Evolutionary conservation across 768 basidiomycete genomes (phyloP), one percentile per base, ranked within the genome.

Genomic region (Tricholoma hemisulphureum): DNA sequence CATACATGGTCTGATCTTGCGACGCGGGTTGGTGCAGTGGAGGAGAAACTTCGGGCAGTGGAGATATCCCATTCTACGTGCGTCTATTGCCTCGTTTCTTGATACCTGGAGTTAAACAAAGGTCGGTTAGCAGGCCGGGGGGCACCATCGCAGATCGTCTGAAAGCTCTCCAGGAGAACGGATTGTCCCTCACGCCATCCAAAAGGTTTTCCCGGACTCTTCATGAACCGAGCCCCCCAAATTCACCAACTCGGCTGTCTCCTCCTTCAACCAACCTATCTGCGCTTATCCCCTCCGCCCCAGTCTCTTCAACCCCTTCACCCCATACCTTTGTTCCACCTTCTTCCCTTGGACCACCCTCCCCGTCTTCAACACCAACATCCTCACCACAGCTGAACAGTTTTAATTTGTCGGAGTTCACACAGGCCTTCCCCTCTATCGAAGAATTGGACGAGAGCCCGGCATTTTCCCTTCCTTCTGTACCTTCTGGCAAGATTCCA

Each of bases 81-180:
- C 61, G 76, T 67, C 51, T 57, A 39, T 53, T n/a, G 53, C 16
- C 46, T 58, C 18, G 23, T 29, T 26, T 11, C 14, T 52, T 54
- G 31, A 32, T 48, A 39, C 37, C 20, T 61, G 50, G 43, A 53
- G n/a, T 54, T 67, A 35, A 45, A 55, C n/a, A 73, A 77, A 58
- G 79, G 73, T 70, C 78, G 14, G 74, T 76, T 39, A 71, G 63
- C 53, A 79, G 79, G 58, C 64, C 81, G 2, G 87, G 85, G n/a
- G 84, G 79, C 6, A 86, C 84, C 51, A 91, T 96, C 58, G 88
- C 89, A 23, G 93, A 93, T 74, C 83, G 94, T 51, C 80, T 94
- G 73, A 84, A 81, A 62, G 84, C 88, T 14, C 73, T 96, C 18
- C 81, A 87, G 67, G 84, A 83, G 58, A 86, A 83, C 48, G 94